Evolutionary conservation across 345 rosid species (phyloP).

Genomic region (Eucalyptus camaldulensis): DNA sequence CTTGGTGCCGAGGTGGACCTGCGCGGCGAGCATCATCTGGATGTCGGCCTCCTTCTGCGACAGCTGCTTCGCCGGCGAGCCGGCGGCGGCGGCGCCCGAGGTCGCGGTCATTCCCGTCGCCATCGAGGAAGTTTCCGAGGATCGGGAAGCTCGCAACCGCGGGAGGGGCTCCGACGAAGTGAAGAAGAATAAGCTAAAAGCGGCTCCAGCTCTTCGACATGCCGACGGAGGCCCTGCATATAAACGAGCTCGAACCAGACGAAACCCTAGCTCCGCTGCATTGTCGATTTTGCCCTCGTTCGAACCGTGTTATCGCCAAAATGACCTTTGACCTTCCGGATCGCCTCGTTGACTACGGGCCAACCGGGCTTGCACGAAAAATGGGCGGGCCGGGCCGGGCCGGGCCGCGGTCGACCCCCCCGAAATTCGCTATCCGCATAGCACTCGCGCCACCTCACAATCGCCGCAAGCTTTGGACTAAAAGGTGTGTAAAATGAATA

Average conservation of each 20-base stretch:
- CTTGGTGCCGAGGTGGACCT: conserved; percentile 90
- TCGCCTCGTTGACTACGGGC: not conserved
- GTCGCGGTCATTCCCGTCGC: conserved; percentile 5
- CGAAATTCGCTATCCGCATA: not conserved
- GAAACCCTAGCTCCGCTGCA: not conserved
- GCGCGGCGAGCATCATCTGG: conserved; percentile 86
- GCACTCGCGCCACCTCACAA: not conserved
- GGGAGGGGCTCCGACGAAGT: not conserved
- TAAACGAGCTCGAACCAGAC: not conserved
- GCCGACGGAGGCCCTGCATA: not conserved
- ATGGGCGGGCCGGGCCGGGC: not conserved
- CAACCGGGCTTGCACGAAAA: not conserved
- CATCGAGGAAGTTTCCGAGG: not conserved
- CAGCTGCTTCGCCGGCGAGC: conserved; percentile 26
- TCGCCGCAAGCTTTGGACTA: not conserved
- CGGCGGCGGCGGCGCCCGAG: not conserved
- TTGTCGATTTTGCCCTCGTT: not conserved
- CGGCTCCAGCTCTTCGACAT: not conserved
- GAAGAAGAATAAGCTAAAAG: not conserved
- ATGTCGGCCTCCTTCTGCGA: conserved; percentile 74
- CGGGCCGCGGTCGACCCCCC: not conserved
- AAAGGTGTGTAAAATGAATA: too few species aligned
- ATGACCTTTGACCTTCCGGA: not conserved
- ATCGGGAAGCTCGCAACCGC: not conserved
- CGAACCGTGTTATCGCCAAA: not conserved